These are phyloP conservation scores for Botrytis aclada DNA, from an alignment of 2,329 filamentous ascomycete species.

Conservation along the genomic window DNA sequence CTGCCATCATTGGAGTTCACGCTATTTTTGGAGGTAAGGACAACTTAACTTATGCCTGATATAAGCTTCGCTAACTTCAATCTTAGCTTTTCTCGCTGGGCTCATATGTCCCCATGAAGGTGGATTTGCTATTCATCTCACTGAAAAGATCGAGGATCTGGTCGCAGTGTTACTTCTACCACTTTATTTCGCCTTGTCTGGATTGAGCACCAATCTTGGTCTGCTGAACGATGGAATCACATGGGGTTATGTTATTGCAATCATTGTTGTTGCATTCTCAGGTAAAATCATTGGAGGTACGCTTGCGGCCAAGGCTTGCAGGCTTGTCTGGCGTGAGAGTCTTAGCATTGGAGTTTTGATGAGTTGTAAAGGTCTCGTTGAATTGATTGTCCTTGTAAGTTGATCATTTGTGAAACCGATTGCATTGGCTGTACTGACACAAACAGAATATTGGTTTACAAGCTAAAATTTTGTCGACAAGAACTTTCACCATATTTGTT, in stretches of 20 bases:
- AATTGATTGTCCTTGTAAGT: constrained; percentile 85
- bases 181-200: constrained; percentile 90
- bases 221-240: constrained; percentile 76
- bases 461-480: constrained; percentile 73
- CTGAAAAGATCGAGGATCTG: constrained; percentile 92
- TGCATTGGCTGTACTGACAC: constrained; percentile 13
- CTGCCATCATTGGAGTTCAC: constrained; percentile 86
- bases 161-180: constrained; percentile 81
- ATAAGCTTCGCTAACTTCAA: constrained; percentile 8
- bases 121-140: constrained; percentile 85
- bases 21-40: constrained; percentile 72
- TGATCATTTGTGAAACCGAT: background rate
- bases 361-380: constrained; percentile 95
- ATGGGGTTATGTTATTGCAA: constrained; percentile 86
- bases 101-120: constrained; percentile 87
- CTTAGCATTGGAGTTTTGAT: constrained; percentile 85
- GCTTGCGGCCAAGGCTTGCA: constrained; percentile 70
- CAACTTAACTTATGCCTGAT: background rate
- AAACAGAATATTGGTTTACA: constrained; percentile 73
- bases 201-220: constrained; percentile 82
- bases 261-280: constrained; percentile 76
- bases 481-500: constrained; percentile 91
- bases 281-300: constrained; percentile 84
- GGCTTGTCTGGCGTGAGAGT: constrained; percentile 85
- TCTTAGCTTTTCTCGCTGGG: constrained; percentile 73